Evolutionary conservation across 305 asterid species (phyloP).

Genomic region (Ilex paraguariensis): DNA sequence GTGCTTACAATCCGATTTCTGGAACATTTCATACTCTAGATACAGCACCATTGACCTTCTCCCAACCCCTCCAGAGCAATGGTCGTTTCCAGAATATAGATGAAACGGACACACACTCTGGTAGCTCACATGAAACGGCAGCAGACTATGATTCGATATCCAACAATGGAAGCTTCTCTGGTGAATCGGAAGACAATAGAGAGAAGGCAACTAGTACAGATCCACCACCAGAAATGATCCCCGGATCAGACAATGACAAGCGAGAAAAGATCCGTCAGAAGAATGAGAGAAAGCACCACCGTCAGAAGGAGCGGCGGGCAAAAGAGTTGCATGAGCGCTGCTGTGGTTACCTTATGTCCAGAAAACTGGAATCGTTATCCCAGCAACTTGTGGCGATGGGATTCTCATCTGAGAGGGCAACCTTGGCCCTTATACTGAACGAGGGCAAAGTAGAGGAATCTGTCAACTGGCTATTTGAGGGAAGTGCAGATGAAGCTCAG

Average conservation of each 20-base stretch:
- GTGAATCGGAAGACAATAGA: conserved; percentile 56
- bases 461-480: not conserved
- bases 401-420: not conserved
- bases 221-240: conserved; percentile 32
- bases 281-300: conserved; percentile 63
- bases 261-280: conserved; percentile 58
- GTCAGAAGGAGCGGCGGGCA: conserved; percentile 70
- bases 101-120: not conserved
- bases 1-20: not conserved
- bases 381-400: conserved; percentile 4
- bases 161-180: conserved; percentile 47
- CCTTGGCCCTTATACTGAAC: not conserved
- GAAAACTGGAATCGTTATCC: conserved; percentile 39
- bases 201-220: conserved; percentile 34
- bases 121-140: not conserved
- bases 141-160: not conserved
- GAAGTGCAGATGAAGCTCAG: not conserved
- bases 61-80: not conserved
- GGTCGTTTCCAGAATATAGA: not conserved
- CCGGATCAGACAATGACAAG: conserved; percentile 64
- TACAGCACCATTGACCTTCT: not conserved
- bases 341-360: conserved; percentile 60
- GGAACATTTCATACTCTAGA: not conserved
- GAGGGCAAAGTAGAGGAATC: conserved; percentile 1
- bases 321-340: conserved; percentile 64